These are phyloP conservation scores for Labyrinthula sp. DNA, from an alignment of 352 stramenopile species.

Conservation along the genomic window DNA sequence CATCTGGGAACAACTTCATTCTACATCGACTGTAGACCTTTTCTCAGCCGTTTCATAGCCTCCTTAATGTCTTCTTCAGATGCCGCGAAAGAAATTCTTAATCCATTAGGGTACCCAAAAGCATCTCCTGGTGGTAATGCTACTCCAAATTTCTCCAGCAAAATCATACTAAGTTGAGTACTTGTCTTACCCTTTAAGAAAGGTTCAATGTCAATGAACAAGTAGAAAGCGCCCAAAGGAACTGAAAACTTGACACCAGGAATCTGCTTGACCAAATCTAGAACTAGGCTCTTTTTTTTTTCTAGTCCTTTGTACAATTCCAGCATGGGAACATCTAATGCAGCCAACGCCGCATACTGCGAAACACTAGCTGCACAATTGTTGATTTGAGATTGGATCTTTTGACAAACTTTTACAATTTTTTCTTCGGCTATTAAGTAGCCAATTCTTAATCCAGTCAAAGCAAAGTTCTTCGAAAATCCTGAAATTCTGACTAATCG, in stretches of 20 bases:
- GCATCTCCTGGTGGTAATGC: constrained; percentile 78
- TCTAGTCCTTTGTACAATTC: constrained; percentile 37
- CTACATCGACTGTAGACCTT: constrained; percentile 2
- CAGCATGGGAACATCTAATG: constrained; percentile 39
- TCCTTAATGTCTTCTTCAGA: constrained; percentile 50
- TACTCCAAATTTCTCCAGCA: constrained; percentile 63
- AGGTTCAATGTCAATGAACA: constrained; percentile 63
- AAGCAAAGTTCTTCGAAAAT: constrained; percentile 85
- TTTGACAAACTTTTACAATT: constrained; percentile 60
- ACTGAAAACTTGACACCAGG: constrained; percentile 52
- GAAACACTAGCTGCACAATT: constrained; percentile 69
- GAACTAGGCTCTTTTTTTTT: constrained; percentile 66
- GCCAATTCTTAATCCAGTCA: constrained; percentile 78
- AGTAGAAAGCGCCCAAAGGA: constrained; percentile 78
- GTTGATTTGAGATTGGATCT: constrained; percentile 80
- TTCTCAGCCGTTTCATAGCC: constrained; percentile 22
- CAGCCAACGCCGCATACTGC: constrained; percentile 66
- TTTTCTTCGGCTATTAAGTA: constrained; percentile 53
- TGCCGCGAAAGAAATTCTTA: constrained; percentile 82
- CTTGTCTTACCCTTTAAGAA: constrained; percentile 46
- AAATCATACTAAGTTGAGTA: constrained; percentile 58
- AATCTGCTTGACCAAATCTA: constrained; percentile 55
- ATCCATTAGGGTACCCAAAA: constrained; percentile 66
- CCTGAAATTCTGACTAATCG: constrained; percentile 78
- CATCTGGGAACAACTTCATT: no score